These are phyloP conservation scores for Metschnikowia aberdeeniae DNA, from an alignment of 805 yeast genomes.

Conservation along the genomic window DNA sequence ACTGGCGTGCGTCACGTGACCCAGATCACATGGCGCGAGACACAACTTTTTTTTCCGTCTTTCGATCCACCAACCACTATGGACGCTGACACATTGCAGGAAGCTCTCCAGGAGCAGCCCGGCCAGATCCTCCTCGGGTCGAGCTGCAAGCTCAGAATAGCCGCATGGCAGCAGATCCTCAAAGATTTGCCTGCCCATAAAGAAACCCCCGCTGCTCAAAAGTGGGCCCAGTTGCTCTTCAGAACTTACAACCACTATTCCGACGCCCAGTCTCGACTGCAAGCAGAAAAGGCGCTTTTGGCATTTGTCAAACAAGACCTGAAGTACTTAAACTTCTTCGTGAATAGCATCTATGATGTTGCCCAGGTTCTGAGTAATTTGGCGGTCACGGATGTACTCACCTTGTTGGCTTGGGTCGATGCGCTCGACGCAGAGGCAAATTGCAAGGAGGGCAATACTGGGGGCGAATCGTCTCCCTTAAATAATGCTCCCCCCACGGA, in stretches of 20 bases:
- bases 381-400: constrained; percentile 55
- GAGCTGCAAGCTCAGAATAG: constrained; percentile 32
- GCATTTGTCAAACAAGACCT: constrained; percentile 29
- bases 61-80: not conserved
- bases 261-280: constrained; percentile 46
- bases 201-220: constrained; percentile 16
- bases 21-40: not conserved
- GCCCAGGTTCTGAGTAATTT: constrained; percentile 27
- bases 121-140: constrained; percentile 28
- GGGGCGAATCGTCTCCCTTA: not conserved
- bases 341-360: constrained; percentile 35
- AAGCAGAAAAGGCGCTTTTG: constrained; percentile 38
- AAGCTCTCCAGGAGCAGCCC: constrained; percentile 16
- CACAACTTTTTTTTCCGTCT: constrained; percentile 3
- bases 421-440: not conserved
- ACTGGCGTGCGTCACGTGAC: not conserved
- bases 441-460: not conserved
- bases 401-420: constrained; percentile 55
- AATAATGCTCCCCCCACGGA: not conserved
- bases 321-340: constrained; percentile 32
- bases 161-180: constrained; percentile 29
- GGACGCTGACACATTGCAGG: constrained; percentile 8
- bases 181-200: constrained; percentile 17
- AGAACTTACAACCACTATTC: constrained; percentile 48
- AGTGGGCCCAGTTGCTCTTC: constrained; percentile 31